Evolutionary conservation across 768 basidiomycete species (phyloP).

Genomic region (Leccinum pellstonianum): DNA sequence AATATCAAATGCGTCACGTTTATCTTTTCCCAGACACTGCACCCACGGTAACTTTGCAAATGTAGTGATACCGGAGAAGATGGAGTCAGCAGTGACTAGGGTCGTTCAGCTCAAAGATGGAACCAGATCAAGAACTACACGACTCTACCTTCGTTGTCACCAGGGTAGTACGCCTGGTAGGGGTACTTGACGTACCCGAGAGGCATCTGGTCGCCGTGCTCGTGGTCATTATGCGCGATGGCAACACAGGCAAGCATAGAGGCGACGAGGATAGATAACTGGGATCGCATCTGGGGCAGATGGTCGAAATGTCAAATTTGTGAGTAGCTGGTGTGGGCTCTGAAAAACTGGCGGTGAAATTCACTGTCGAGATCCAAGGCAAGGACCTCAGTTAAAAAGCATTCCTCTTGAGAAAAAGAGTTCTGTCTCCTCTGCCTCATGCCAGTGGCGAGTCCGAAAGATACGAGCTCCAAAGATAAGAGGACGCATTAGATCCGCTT

Average conservation of each 20-base stretch:
- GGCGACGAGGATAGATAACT: conserved; percentile 25
- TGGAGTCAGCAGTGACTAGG: conserved; percentile 69
- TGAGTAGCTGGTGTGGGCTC: background rate
- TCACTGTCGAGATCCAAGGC: conserved; percentile 2
- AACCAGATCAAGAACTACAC: background rate
- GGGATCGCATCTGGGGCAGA: conserved; percentile 22
- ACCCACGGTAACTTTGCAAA: conserved; percentile 89
- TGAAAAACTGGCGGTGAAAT: background rate
- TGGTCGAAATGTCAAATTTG: background rate
- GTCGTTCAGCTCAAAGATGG: background rate
- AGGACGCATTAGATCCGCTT: conserved; percentile 1
- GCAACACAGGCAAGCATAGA: conserved; percentile 28
- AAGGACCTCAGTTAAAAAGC: conserved; percentile 16
- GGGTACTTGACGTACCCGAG: conserved; percentile 68
- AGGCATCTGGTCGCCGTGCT: conserved; percentile 56
- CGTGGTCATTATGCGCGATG: conserved; percentile 39
- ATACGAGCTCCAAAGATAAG: conserved; percentile 19
- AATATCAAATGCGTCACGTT: conserved; percentile 64
- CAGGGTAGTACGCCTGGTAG: conserved; percentile 53
- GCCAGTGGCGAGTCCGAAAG: conserved; percentile 13
- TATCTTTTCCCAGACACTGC: conserved; percentile 69
- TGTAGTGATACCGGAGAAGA: conserved; percentile 81
- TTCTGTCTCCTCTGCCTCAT: conserved; percentile 20
- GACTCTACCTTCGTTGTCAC: conserved; percentile 53
- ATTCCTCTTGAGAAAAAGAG: conserved; percentile 28